Conservation (phyloP, 2,329 filamentous ascomycete genomes). For the Graphilbum sp. region DNA sequence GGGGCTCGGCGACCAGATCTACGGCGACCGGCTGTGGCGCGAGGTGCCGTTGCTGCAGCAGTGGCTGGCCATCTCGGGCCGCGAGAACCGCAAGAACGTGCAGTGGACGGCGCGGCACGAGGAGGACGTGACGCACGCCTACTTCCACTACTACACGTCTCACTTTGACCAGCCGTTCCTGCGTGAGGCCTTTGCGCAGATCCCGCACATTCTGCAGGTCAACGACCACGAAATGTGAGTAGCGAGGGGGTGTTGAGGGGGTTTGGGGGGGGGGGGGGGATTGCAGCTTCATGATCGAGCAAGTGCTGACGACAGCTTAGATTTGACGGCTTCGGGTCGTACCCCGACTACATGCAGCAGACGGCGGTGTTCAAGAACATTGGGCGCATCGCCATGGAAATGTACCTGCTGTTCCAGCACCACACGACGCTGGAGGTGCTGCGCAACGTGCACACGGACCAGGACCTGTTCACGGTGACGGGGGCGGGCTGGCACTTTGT, state of each 20-base stretch:
- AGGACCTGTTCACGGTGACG: slow-evolving; percentile 89
- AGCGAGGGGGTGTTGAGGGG: too few species aligned
- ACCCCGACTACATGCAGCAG: slow-evolving; percentile 95
- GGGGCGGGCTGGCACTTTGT: slow-evolving; percentile 98
- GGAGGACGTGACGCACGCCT: slow-evolving; percentile 88
- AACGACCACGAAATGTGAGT: slow-evolving; percentile 97
- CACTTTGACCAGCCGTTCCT: slow-evolving; percentile 96
- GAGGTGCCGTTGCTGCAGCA: slow-evolving; percentile 87
- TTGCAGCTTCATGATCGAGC: too few species aligned
- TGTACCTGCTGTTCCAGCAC: slow-evolving; percentile 97
- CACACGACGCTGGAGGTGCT: slow-evolving; percentile 91
- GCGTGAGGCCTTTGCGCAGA: slow-evolving; percentile 91
- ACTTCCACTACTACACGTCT: slow-evolving; percentile 97
- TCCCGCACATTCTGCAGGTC: slow-evolving; percentile 81
- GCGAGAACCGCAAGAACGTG: slow-evolving; percentile 80
- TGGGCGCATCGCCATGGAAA: slow-evolving; percentile 83
- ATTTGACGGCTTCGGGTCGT: slow-evolving; percentile 94
- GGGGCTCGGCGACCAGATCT: slow-evolving; percentile 86
- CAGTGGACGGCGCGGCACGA: slow-evolving; percentile 90
- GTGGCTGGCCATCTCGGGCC: slow-evolving; percentile 84
- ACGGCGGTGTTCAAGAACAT: slow-evolving; percentile 98
- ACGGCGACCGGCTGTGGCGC: slow-evolving; percentile 89
- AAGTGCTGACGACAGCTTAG: too few species aligned
- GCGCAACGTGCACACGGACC: slow-evolving; percentile 72
- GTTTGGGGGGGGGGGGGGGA: neutral